Conservation (phyloP, 176 grass and related monocot genomes). For the Cenchrus purpureus region DNA sequence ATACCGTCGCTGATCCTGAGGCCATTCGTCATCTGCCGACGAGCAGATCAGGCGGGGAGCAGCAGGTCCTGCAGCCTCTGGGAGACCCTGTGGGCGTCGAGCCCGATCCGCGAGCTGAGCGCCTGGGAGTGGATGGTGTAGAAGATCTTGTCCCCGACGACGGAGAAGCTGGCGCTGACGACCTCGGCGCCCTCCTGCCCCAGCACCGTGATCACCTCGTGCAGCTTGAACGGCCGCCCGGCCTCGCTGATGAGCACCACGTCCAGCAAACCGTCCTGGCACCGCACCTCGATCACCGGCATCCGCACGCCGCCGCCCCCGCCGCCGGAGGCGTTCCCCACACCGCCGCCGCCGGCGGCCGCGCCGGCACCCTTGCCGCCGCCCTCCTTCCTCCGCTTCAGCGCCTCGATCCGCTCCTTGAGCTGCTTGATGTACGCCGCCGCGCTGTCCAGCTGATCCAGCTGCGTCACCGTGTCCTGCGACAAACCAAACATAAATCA, state of each 20-base stretch:
- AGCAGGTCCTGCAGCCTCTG: conserved; percentile 59
- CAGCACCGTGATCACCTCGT: conserved; percentile 75
- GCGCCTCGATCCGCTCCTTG: conserved; percentile 48
- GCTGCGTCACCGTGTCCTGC: conserved; percentile 68
- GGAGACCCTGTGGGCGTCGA: conserved; percentile 57
- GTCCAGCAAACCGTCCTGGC: conserved; percentile 64
- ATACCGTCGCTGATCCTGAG: neutral
- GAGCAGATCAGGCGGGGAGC: neutral
- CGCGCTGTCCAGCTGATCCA: conserved; percentile 70
- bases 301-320: neutral
- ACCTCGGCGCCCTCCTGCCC: conserved; percentile 90
- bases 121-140: conserved; percentile 89
- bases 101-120: conserved; percentile 53
- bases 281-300: conserved; percentile 72
- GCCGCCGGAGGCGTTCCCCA: too few species aligned
- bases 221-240: conserved; percentile 54
- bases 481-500: neutral
- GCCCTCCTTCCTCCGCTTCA: conserved; percentile 44
- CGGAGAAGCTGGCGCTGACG: conserved; percentile 77
- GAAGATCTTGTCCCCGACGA: conserved; percentile 73
- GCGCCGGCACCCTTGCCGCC: neutral
- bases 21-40: too few species aligned
- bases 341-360: neutral
- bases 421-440: conserved; percentile 78
- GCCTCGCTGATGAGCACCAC: conserved; percentile 66